phyloP scores from a whole-genome alignment of 2,329 filamentous ascomycete genomes.

The Macrophomina tecta region DNA sequence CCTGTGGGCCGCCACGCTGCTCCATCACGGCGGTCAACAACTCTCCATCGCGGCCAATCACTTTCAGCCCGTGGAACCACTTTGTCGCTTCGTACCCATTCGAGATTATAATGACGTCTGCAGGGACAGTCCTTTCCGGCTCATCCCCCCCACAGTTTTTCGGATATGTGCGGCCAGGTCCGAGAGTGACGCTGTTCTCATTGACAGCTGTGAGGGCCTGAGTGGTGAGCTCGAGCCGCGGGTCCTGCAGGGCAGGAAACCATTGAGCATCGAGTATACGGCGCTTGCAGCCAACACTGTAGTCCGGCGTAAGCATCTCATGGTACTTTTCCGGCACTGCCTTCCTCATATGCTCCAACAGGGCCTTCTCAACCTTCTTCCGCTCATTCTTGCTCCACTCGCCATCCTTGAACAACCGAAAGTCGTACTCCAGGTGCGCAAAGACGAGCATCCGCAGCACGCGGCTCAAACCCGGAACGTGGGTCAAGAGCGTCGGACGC shows the following conservation, averaged over 20 bases:
- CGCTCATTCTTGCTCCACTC: conserved; percentile 47
- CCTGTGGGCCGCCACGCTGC: conserved; percentile 64
- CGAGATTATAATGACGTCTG: conserved; percentile 66
- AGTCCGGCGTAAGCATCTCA: conserved; percentile 67
- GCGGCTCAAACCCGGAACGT: conserved; percentile 59
- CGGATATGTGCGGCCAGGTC: conserved; percentile 57
- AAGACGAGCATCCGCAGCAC: conserved; percentile 55
- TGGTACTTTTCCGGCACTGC: conserved; percentile 65
- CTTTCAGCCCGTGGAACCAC: conserved; percentile 60
- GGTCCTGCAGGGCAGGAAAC: conserved; percentile 57
- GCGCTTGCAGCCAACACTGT: conserved; percentile 68
- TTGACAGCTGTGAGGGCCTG: conserved; percentile 57
- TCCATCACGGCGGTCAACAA: conserved; percentile 64
- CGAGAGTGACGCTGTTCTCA: conserved; percentile 57
- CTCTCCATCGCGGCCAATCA: conserved; percentile 59
- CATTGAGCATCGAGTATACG: conserved; percentile 66
- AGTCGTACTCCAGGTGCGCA: conserved; percentile 49
- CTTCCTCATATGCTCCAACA: conserved; percentile 54
- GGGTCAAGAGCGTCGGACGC: conserved; percentile 52
- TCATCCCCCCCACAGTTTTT: conserved; percentile 12
- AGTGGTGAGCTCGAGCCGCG: conserved; percentile 62
- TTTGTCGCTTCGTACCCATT: conserved; percentile 66
- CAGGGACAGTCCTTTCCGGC: conserved; percentile 53
- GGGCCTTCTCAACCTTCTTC: conserved; percentile 49
- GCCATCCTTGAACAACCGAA: conserved; percentile 54